Conservation (phyloP, 2,329 filamentous ascomycete species). For the Xylaria sp. region DNA sequence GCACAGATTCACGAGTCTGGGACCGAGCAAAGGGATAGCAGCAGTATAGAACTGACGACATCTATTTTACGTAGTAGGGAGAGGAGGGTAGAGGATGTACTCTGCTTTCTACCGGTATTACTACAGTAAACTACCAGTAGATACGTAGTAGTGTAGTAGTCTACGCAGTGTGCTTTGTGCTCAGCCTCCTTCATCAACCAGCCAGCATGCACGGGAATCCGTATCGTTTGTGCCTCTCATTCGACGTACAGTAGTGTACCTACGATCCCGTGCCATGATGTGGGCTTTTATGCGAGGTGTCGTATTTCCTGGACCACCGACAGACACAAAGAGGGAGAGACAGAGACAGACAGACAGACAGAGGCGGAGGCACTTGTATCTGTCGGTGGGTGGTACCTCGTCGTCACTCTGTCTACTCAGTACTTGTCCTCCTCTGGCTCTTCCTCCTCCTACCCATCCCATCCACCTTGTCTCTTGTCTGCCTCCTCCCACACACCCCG, state of each 20-base stretch:
- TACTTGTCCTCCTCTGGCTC: conserved; percentile 13
- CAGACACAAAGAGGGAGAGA: conserved; percentile 2
- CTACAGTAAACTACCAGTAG: background rate
- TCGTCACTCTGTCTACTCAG: conserved; percentile 24
- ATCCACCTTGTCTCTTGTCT: conserved; percentile 8
- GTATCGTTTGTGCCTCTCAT: conserved; percentile 37
- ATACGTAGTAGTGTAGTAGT: background rate
- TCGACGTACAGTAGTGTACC: conserved; percentile 14
- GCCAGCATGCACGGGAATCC: conserved; percentile 41
- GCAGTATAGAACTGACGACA: background rate
- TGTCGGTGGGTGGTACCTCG: conserved; percentile 40
- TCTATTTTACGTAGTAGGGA: too few relatives aligned
- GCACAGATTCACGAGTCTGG: background rate
- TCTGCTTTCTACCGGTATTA: background rate
- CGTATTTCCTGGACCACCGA: conserved; percentile 41
- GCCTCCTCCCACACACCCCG: conserved; percentile 22
- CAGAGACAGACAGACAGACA: background rate
- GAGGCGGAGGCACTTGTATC: conserved; percentile 31
- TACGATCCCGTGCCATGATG: conserved; percentile 12
- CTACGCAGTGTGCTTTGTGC: conserved; percentile 22
- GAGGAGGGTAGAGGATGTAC: conserved; percentile 10
- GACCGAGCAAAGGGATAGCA: conserved; percentile 3
- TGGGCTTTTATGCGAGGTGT: conserved; percentile 48
- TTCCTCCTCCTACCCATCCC: background rate
- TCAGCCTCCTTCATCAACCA: conserved; percentile 34